phyloP scores from a whole-genome alignment of 441 rosid species.

The Gossypium davidsonii region DNA sequence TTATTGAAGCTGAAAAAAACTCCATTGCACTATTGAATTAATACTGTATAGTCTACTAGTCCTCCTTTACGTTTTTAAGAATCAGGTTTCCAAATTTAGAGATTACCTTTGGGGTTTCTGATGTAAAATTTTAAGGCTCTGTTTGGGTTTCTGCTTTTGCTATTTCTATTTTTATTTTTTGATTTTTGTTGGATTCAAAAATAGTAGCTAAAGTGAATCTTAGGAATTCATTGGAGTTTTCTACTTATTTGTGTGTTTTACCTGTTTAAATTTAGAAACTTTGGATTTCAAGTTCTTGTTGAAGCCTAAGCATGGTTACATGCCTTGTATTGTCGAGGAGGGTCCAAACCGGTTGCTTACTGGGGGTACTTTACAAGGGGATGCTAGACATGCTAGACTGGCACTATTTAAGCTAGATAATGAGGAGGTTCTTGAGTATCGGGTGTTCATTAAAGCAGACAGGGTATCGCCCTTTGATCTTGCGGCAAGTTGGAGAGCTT shows the following conservation, averaged over 20 bases:
- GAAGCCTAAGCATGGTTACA: constrained; percentile 67
- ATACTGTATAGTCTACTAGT: neutral
- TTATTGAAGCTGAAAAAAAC: neutral
- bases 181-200: neutral
- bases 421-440: constrained; percentile 70
- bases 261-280: constrained; percentile 48
- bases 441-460: constrained; percentile 74
- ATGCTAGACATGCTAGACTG: constrained; percentile 62
- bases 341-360: constrained; percentile 72
- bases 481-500: constrained; percentile 98
- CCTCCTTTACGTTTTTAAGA: neutral
- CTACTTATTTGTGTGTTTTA: neutral
- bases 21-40: neutral
- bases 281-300: constrained; percentile 93
- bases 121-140: neutral
- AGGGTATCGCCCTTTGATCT: constrained; percentile 95
- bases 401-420: constrained; percentile 61
- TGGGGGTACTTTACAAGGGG: constrained; percentile 78
- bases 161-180: neutral
- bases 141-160: neutral
- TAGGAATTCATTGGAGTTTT: neutral
- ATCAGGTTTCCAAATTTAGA: neutral
- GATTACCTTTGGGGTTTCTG: neutral
- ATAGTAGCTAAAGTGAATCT: neutral
- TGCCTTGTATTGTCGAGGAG: constrained; percentile 79